Base-by-base conservation (phyloP, 306 rosid species). In the Trifolium dubium region DNA sequence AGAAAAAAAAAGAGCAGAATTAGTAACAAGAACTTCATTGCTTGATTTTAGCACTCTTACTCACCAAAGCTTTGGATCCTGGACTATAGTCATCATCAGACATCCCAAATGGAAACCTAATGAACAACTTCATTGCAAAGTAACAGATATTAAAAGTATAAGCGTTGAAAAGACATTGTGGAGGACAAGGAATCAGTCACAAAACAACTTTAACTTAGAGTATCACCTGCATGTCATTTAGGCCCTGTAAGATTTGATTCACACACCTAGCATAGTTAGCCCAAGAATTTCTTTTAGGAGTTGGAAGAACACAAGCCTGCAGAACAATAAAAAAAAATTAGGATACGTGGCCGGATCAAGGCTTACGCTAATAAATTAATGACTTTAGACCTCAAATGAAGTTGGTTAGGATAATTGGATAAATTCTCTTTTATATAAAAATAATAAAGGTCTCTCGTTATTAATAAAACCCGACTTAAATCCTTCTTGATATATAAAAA, bases 281-380 rank as follows among this genome's bases (percentile, higher is more conserved):
- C 29, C 39, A 58, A 5, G 39, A 80, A 64, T 75, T 88, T 59
- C 92, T 86, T 85, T 81, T 88, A 18, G 93, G 92, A 67, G 85
- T 66, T n/a, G 97, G 90, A 77, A 90, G 92, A 79, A 90, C 86
- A 83, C 97, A 90, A 59, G 92, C 93, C 97, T 90, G 83, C 82
- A 86, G 65, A 29, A 76, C 29, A 75, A 19, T 51, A 54, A 58
- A 64, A 58, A 64, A 54, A 54, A 18, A 8, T 0, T 19, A 10
- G 11, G 31, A 54, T 13, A 19, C 29, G 18, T 53, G 60, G 30
- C 31, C 13, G 5, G 31, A 50, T 50, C 55, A 50, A 50, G 55
- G 55, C 23, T 50, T 50, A 50, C 9, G 55, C 14, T 17, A n/a
- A n/a, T 50, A 15, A 50, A 50, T 10, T 18, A 15, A 50, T 12